Conservation (phyloP, 1,284 basidiomycete species). For the Malassezia sp. region DNA sequence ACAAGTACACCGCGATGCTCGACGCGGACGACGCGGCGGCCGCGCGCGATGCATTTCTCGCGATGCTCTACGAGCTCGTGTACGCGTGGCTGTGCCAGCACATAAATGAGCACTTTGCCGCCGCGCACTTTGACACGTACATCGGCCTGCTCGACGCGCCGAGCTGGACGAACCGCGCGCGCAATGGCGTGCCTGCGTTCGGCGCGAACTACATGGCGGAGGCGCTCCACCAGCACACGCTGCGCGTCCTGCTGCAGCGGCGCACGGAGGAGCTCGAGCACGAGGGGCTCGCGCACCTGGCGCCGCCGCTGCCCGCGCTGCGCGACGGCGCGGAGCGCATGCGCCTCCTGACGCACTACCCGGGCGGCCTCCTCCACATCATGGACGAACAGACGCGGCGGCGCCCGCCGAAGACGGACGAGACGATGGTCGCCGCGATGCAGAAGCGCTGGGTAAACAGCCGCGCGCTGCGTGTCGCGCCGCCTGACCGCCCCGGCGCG, state of each 20-base stretch:
- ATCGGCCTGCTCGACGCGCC: conserved; percentile 92
- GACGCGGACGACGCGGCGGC: conserved; percentile 83
- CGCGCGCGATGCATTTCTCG: conserved; percentile 84
- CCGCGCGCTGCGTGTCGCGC: conserved; percentile 57
- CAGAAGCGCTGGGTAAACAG: conserved; percentile 88
- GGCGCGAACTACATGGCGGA: conserved; percentile 93
- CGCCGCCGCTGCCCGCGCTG: conserved; percentile 50
- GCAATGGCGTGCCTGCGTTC: conserved; percentile 87
- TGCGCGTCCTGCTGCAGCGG: conserved; percentile 66
- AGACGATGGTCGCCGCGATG: conserved; percentile 88
- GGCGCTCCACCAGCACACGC: conserved; percentile 70
- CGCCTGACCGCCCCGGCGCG: conserved; percentile 55
- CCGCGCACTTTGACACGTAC: conserved; percentile 55
- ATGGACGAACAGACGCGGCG: conserved; percentile 89
- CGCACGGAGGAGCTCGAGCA: conserved; percentile 68
- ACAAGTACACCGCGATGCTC: conserved; percentile 88
- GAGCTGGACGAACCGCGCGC: conserved; percentile 58
- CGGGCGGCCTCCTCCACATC: conserved; percentile 85
- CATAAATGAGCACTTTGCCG: conserved; percentile 72
- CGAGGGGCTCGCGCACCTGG: conserved; percentile 66
- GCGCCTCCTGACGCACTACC: conserved; percentile 70
- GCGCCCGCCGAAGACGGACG: conserved; percentile 77
- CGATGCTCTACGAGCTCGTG: conserved; percentile 81
- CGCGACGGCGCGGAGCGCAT: conserved; percentile 84
- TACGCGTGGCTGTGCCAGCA: conserved; percentile 95